Percentiles rank a stretch among this genome's conserved stretches.
Evolutionary conservation across 371 early-diverging fungal species (phyloP).

Genomic region (Amoeboaphelidium protococcarum): DNA sequence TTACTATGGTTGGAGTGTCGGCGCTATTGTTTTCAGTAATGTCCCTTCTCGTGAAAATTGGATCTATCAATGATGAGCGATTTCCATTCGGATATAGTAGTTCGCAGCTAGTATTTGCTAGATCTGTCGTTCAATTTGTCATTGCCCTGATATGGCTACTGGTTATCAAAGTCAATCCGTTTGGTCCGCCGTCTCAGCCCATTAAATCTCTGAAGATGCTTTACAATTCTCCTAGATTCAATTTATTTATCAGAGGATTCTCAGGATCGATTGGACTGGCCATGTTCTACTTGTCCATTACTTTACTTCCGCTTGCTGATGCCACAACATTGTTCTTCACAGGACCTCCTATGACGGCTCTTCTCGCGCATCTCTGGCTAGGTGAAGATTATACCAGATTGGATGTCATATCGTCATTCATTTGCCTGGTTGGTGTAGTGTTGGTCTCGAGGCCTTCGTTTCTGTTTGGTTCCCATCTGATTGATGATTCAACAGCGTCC

Average conservation of each 20-base stretch:
- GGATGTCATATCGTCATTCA: constrained; percentile 21
- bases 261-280: constrained; percentile 34
- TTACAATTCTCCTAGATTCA: too few species aligned
- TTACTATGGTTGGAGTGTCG: too few species aligned
- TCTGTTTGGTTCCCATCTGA: constrained; percentile 14
- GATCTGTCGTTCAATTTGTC: constrained; percentile 29
- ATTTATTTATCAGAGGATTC: constrained; percentile 30
- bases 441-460: constrained; percentile 34
- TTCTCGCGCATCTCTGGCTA: constrained; percentile 29
- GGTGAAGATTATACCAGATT: constrained; percentile 30
- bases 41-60: constrained; percentile 35
- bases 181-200: constrained; percentile 16
- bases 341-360: constrained; percentile 40
- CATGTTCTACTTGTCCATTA: constrained; percentile 38
- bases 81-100: constrained; percentile 10
- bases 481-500: not conserved
- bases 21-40: constrained; percentile 35
- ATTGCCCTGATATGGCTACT: constrained; percentile 12
- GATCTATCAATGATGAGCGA: too few species aligned
- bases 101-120: constrained; percentile 41
- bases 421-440: constrained; percentile 32
- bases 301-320: constrained; percentile 35
- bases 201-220: constrained; percentile 18
- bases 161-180: constrained; percentile 15
- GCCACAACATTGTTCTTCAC: constrained; percentile 42